phyloP scores from a whole-genome alignment of 495 filamentous ascomycete species.

The Talaromyces ruber region DNA sequence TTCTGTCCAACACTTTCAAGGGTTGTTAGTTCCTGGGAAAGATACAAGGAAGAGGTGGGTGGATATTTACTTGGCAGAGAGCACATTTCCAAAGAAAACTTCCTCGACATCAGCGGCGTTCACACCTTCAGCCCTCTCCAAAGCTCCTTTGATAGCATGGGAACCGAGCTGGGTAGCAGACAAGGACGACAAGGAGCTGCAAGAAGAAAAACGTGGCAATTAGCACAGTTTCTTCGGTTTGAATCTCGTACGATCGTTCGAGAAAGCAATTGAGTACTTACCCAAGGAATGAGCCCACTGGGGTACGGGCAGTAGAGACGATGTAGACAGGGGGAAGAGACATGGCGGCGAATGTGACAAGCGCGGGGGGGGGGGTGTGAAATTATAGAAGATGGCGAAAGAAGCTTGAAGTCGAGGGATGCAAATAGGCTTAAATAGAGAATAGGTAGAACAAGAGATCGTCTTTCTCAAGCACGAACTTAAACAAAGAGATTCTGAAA shows the following conservation, averaged over 20 bases:
- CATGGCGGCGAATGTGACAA: conserved; percentile 28
- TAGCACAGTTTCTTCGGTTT: conserved; percentile 6
- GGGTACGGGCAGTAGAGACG: conserved; percentile 83
- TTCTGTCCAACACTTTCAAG: conserved; percentile 79
- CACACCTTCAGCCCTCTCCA: conserved; percentile 77
- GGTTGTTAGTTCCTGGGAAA: conserved; percentile 7
- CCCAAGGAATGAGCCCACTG: conserved; percentile 90
- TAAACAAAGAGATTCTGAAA: neutral
- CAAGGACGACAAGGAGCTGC: conserved; percentile 75
- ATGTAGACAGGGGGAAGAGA: conserved; percentile 85
- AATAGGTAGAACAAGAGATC: neutral
- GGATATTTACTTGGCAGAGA: conserved; percentile 75
- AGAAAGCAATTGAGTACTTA: conserved; percentile 30
- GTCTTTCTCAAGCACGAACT: neutral
- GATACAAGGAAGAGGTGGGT: neutral
- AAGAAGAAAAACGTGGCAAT: conserved; percentile 9
- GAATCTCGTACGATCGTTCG: neutral
- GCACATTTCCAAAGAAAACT: conserved; percentile 95
- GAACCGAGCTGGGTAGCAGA: conserved; percentile 81
- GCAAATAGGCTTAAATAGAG: neutral
- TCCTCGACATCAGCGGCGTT: conserved; percentile 83
- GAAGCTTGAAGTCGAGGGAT: neutral
- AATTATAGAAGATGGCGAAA: conserved; percentile 8
- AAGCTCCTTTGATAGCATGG: conserved; percentile 84
- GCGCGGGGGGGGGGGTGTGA: conserved; percentile 2